Evolutionary conservation across 1,139 yeast genomes (phyloP).

Genomic region (Blastobotrys indianensis): DNA sequence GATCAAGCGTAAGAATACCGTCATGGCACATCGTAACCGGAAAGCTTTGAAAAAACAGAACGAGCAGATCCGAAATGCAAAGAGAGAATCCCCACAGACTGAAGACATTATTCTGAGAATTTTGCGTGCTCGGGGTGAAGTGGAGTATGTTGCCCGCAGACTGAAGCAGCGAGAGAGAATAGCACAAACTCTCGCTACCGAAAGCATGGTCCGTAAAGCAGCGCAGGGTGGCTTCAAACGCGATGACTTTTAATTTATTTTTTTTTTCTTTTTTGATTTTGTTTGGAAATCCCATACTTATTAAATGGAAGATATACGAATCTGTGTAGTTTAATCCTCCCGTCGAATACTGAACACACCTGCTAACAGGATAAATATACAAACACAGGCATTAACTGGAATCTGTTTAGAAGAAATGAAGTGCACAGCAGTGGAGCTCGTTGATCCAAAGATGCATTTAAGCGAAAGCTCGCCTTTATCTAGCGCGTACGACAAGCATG

Average conservation of each 20-base stretch:
- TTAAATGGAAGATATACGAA: too few relatives aligned
- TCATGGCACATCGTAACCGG: conserved; percentile 67
- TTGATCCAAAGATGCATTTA: too few relatives aligned
- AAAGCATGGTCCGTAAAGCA: conserved; percentile 35
- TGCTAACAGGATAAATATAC: too few relatives aligned
- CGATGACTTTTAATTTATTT: conserved; percentile 10
- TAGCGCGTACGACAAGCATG: too few relatives aligned
- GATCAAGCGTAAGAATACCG: conserved; percentile 59
- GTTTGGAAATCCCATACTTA: too few relatives aligned
- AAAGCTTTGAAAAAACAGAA: conserved; percentile 51
- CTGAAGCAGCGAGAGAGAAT: conserved; percentile 57
- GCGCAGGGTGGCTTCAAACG: conserved; percentile 18
- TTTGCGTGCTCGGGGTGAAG: conserved; percentile 42
- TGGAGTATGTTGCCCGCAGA: conserved; percentile 47
- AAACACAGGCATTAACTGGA: too few relatives aligned
- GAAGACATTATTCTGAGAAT: conserved; percentile 67
- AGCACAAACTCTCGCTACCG: conserved; percentile 61
- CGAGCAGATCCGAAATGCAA: conserved; percentile 47
- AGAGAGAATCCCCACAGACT: conserved; percentile 51
- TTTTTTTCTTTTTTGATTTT: too few relatives aligned
- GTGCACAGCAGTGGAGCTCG: too few relatives aligned
- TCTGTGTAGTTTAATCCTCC: too few relatives aligned
- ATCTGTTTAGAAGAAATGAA: too few relatives aligned
- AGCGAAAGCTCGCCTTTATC: too few relatives aligned
- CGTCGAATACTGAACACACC: too few relatives aligned